Evolutionary conservation across 768 basidiomycete species (phyloP).

Genomic region (Polyporus arcularius): DNA sequence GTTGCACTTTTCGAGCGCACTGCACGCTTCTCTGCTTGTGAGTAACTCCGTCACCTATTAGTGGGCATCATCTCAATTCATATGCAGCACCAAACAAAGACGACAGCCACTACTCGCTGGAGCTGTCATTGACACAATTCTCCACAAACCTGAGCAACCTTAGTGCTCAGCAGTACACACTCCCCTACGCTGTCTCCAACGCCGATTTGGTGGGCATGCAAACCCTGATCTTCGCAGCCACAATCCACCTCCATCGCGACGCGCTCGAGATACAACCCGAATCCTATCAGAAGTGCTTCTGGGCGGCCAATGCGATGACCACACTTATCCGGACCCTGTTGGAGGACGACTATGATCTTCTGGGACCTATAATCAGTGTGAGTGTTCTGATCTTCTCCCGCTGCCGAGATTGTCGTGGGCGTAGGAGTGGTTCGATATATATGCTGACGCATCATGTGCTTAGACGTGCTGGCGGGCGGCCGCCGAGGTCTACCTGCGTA

Average conservation of each 20-base stretch:
- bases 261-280: slow-evolving; percentile 32
- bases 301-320: slow-evolving; percentile 46
- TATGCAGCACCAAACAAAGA: slow-evolving; percentile 28
- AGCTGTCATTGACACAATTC: slow-evolving; percentile 49
- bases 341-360: slow-evolving; percentile 51
- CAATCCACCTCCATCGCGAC: slow-evolving; percentile 52
- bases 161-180: slow-evolving; percentile 32
- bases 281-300: slow-evolving; percentile 41
- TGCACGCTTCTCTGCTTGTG: slow-evolving; percentile 43
- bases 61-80: not conserved
- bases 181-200: slow-evolving; percentile 19
- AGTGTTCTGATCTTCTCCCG: slow-evolving; percentile 25
- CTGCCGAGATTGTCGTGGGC: not conserved
- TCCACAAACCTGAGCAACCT: slow-evolving; percentile 42
- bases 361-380: slow-evolving; percentile 57
- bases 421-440: not conserved
- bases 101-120: slow-evolving; percentile 38
- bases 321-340: slow-evolving; percentile 47
- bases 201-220: slow-evolving; percentile 49
- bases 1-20: slow-evolving; percentile 56
- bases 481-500: slow-evolving; percentile 41
- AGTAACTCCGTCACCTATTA: slow-evolving; percentile 16
- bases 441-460: not conserved
- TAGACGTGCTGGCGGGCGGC: slow-evolving; percentile 43
- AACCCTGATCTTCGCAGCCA: slow-evolving; percentile 50